Conservation (phyloP, 2,329 filamentous ascomycete genomes). For the Aureobasidium subglaciale region DNA sequence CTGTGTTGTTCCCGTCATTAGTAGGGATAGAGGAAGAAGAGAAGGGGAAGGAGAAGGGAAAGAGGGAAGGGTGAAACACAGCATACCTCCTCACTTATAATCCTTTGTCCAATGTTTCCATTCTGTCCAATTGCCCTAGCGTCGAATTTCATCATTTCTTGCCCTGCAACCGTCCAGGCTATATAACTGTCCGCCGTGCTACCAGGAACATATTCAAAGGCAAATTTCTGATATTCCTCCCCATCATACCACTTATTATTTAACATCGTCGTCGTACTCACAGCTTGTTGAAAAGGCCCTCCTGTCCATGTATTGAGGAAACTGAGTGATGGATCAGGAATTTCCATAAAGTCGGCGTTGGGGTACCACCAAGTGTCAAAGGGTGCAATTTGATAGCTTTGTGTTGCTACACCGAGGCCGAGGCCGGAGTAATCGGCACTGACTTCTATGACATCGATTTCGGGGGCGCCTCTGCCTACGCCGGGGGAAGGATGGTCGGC, state of each 20-base stretch:
- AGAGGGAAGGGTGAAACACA: too few species aligned
- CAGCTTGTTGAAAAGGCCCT: slow-evolving; percentile 49
- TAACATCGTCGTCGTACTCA: slow-evolving; percentile 48
- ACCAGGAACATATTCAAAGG: slow-evolving; percentile 49
- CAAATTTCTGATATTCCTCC: slow-evolving; percentile 47
- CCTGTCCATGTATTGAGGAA: slow-evolving; percentile 47
- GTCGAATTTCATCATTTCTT: slow-evolving; percentile 46
- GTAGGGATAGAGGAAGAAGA: too few species aligned
- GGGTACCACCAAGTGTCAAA: slow-evolving; percentile 43
- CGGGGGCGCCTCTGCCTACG: slow-evolving; percentile 40
- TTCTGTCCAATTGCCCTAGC: slow-evolving; percentile 47
- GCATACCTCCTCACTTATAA: slow-evolving; percentile 40
- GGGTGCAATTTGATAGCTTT: slow-evolving; percentile 44
- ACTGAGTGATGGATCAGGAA: slow-evolving; percentile 42
- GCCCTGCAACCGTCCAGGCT: slow-evolving; percentile 47
- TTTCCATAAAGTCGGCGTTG: slow-evolving; percentile 46
- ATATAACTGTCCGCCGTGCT: slow-evolving; percentile 39
- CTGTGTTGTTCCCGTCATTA: background rate
- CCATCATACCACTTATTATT: slow-evolving; percentile 52
- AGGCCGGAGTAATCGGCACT: slow-evolving; percentile 28
- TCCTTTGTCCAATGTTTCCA: slow-evolving; percentile 44
- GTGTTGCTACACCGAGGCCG: slow-evolving; percentile 39
- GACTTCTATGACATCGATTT: slow-evolving; percentile 44
- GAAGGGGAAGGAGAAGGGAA: too few species aligned
- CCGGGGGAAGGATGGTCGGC: slow-evolving; percentile 44